Base-by-base conservation (phyloP, 2,329 filamentous ascomycete species). In the Neospermospora avenae region DNA sequence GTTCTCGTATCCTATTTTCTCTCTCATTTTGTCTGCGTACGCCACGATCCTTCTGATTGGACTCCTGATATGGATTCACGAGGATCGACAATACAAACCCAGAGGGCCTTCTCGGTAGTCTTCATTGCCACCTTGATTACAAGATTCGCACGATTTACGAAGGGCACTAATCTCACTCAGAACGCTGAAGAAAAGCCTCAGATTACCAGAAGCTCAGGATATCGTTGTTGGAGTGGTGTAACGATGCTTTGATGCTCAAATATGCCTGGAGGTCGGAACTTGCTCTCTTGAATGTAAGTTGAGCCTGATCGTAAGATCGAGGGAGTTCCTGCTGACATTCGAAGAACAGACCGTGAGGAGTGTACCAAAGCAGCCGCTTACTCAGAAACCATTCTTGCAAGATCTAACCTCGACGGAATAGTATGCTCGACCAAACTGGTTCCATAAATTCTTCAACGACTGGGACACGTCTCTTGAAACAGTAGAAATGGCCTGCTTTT, bases 311-410 rank as follows among this genome's bases (percentile, higher is more conserved):
- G 4, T 45, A 44, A 6, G 57, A 28, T 39, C 39, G 49, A 16
- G 57, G 57, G 8, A 39, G 18, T n/a, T 54, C 48, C 13, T 44
- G n/a, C 24, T 54, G 57, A 31, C 57, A 59, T 18, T 59, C 57
- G 11, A 54, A 54, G 25, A 59, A 59, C 11, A 54, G 35, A 13
- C 57, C 57, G 18, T 53, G 35, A n/a, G 46, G 37, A 5, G 57
- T 59, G 24, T 59, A 59, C 46, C 39, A 53, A n/a, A 59, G 37
- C 11, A 54, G 39, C 39, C 57, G 14, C 24, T 54, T 59, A 18
- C 57, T 59, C 16, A 59, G 20, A 10, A 59, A 41, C 57, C 57
- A 59, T 22, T 59, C 57, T 59, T 59, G 57, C 20, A 59, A 18
- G 13, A 59, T 54, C 57, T 49, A 59, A 24, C 57, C 57, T 18